Evolutionary conservation across 345 rosid genomes (phyloP).

Genomic region (Angophora floribunda): DNA sequence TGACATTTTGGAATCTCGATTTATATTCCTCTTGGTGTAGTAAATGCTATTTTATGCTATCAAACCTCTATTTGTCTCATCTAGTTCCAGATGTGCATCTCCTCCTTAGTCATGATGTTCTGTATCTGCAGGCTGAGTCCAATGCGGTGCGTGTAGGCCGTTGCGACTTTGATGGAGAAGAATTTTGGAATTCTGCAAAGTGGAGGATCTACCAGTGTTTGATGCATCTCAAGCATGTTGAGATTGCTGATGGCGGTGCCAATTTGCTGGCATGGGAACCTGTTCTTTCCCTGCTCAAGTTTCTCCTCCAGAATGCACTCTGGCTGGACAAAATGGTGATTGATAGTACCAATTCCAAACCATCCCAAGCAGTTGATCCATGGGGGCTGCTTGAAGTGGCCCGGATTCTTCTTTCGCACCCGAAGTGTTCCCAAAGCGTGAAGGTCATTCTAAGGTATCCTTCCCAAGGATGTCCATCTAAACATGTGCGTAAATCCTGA

Average conservation of each 20-base stretch:
- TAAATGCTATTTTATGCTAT: not conserved
- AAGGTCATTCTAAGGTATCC: not conserved
- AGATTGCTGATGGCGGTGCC: not conserved
- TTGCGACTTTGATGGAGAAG: not conserved
- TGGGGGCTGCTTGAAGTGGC: not conserved
- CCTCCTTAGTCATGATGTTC: not conserved
- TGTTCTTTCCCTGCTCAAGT: not conserved
- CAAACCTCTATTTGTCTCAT: not conserved
- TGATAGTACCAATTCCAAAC: not conserved
- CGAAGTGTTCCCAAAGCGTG: not conserved
- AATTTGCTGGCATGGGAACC: not conserved
- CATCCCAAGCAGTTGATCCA: not conserved
- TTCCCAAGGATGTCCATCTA: not conserved
- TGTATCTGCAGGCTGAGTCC: not conserved
- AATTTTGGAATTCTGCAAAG: not conserved
- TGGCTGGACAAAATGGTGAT: not conserved
- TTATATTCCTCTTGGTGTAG: not conserved
- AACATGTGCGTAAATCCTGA: not conserved
- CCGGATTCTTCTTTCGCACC: not conserved
- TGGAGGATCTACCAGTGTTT: not conserved
- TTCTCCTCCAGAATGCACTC: not conserved
- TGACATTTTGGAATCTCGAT: not conserved
- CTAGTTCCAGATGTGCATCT: not conserved
- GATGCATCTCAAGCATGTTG: not conserved
- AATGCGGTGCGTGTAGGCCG: not conserved